These are phyloP conservation scores for Coniochaeta sp. DNA, from an alignment of 2,329 filamentous ascomycete genomes.

Conservation along the genomic window DNA sequence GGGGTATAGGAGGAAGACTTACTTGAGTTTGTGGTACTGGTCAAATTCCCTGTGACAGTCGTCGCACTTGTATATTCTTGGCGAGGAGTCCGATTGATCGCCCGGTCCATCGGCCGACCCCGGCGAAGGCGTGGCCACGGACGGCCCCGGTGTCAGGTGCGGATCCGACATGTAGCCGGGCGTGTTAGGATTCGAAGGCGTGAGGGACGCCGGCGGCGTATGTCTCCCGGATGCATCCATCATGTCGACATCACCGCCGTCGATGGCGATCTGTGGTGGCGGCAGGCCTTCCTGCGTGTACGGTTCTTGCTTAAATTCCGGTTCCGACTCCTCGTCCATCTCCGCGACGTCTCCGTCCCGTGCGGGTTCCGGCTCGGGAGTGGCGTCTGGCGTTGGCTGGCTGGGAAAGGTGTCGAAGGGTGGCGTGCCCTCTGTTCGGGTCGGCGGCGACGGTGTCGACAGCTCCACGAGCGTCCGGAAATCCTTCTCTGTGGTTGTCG, in stretches of 20 bases:
- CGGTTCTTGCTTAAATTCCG: background rate
- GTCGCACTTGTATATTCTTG: conserved; percentile 27
- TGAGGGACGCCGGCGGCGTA: background rate
- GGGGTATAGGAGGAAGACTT: conserved; percentile 12
- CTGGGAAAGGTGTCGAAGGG: background rate
- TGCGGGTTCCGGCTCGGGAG: background rate
- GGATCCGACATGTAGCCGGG: background rate
- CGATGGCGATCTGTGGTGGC: background rate
- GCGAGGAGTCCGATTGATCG: conserved; percentile 5
- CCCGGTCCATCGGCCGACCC: conserved; percentile 20
- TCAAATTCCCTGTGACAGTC: conserved; percentile 42
- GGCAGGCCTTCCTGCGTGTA: background rate
- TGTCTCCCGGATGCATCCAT: background rate
- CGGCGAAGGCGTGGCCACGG: conserved; percentile 29
- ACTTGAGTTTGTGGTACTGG: conserved; percentile 54
- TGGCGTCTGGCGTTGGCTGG: conserved; percentile 6
- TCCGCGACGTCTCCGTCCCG: background rate
- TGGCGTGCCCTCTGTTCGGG: conserved; percentile 4
- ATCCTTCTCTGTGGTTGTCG: conserved; percentile 24
- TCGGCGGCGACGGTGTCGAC: conserved; percentile 19
- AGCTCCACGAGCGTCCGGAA: conserved; percentile 25
- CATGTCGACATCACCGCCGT: background rate
- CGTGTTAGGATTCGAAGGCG: background rate
- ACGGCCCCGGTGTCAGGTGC: background rate
- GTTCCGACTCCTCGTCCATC: background rate